phyloP scores from a whole-genome alignment of 176 grass and related monocot genomes.

The Cocos nucifera region DNA sequence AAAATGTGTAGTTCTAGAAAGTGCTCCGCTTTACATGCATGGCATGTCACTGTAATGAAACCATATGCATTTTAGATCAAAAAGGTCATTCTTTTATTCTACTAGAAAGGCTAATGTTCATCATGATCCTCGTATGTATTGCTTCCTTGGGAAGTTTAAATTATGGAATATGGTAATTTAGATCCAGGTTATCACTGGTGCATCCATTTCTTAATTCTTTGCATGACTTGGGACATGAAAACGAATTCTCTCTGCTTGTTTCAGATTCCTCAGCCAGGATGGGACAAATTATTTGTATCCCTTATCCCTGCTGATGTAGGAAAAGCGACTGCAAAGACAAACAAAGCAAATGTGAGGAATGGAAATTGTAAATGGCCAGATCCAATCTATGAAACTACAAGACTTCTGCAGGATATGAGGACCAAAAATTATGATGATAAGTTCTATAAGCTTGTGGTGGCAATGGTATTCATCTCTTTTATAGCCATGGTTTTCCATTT shows the following conservation, averaged over 20 bases:
- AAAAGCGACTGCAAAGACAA: constrained; percentile 87
- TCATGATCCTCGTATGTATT: too few relatives aligned
- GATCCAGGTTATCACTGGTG: too few relatives aligned
- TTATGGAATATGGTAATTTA: too few relatives aligned
- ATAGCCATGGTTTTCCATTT: too few relatives aligned
- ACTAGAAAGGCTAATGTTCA: too few relatives aligned
- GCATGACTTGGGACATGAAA: neutral
- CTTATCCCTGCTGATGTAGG: constrained; percentile 78
- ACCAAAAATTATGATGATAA: constrained; percentile 95
- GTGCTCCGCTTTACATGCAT: too few relatives aligned
- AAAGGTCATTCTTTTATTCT: too few relatives aligned
- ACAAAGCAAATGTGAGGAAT: constrained; percentile 91
- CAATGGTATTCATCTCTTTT: constrained; percentile 46
- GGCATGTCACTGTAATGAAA: too few relatives aligned
- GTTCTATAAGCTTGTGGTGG: constrained; percentile 82
- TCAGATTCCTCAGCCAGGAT: constrained; percentile 87
- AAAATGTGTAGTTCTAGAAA: too few relatives aligned
- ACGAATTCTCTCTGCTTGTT: constrained; percentile 26
- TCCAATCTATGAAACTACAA: constrained; percentile 96
- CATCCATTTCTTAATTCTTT: neutral
- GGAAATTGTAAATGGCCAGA: constrained; percentile 93
- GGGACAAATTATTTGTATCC: constrained; percentile 97
- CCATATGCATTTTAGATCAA: too few relatives aligned
- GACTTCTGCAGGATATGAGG: constrained; percentile 79
- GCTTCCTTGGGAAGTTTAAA: too few relatives aligned